A percentile compares a stretch with the other conserved stretches of the same genome.
phyloP scores from a whole-genome alignment of 2,329 filamentous ascomycete species.

The Aureobasidium sp. region DNA sequence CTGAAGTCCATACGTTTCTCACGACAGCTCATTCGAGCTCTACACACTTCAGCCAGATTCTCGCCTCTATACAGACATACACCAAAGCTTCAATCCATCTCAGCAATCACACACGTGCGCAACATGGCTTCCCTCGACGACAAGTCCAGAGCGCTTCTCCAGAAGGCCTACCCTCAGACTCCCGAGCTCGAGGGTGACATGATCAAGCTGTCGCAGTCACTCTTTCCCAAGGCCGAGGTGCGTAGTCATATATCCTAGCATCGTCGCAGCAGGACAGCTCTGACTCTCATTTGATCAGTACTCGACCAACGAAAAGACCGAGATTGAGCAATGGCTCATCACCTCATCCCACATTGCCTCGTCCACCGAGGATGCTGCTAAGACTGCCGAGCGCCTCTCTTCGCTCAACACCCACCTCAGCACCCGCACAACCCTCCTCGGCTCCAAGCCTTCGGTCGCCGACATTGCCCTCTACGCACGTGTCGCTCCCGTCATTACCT shows the following conservation, averaged over 20 bases:
- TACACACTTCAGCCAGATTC: not conserved
- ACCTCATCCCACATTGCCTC: conserved; percentile 64
- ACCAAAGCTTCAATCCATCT: not conserved
- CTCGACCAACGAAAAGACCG: conserved; percentile 70
- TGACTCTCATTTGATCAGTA: conserved; percentile 45
- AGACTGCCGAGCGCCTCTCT: conserved; percentile 59
- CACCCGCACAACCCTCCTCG: conserved; percentile 80
- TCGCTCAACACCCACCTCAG: conserved; percentile 82
- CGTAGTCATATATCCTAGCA: not conserved
- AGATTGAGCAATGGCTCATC: conserved; percentile 84
- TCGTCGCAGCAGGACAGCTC: conserved; percentile 27
- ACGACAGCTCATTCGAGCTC: conserved; percentile 22
- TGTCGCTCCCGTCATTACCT: conserved; percentile 66
- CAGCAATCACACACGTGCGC: conserved; percentile 12
- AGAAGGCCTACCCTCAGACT: conserved; percentile 29
- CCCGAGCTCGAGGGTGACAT: conserved; percentile 27
- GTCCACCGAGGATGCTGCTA: conserved; percentile 50
- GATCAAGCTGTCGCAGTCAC: conserved; percentile 28
- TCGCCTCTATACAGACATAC: not conserved
- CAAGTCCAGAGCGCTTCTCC: conserved; percentile 26
- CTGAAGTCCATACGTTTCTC: conserved; percentile 22
- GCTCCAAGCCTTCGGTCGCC: conserved; percentile 80
- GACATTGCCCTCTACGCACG: conserved; percentile 78
- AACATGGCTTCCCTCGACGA: conserved; percentile 30
- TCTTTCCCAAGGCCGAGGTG: conserved; percentile 29